Conservation (phyloP, 2,329 filamentous ascomycete species). For the Nigrograna mackinnonii region DNA sequence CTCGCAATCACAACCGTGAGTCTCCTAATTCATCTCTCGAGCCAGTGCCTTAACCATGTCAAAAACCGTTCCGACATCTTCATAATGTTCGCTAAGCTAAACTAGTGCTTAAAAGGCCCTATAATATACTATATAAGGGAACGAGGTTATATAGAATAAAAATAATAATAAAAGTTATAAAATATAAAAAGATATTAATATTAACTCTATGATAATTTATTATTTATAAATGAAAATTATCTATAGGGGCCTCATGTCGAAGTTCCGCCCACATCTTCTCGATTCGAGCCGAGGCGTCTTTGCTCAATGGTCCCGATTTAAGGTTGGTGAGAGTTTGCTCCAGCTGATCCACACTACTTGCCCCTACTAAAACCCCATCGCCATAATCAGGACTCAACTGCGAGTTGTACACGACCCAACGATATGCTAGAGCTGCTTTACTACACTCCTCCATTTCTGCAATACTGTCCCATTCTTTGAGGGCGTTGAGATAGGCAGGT, state of each 20-base stretch:
- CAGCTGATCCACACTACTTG: constrained; percentile 29
- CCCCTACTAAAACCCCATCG: constrained; percentile 48
- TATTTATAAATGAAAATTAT: no score
- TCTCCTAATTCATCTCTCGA: no score
- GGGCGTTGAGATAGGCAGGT: constrained; percentile 36
- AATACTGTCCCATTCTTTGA: constrained; percentile 44
- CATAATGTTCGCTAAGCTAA: no score
- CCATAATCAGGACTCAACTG: constrained; percentile 40
- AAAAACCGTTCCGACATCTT: no score
- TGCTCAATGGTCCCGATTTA: constrained; percentile 29
- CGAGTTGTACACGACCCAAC: constrained; percentile 48
- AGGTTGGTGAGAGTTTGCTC: constrained; percentile 23
- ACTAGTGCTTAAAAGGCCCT: no score
- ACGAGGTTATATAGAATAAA: no score
- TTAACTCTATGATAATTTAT: no score
- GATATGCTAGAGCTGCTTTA: constrained; percentile 47
- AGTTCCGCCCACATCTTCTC: constrained; percentile 28
- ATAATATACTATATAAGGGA: no score
- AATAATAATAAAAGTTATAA: no score
- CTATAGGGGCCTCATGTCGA: constrained; percentile 27
- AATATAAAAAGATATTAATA: no score
- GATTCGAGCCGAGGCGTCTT: constrained; percentile 21
- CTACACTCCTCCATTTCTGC: constrained; percentile 43
- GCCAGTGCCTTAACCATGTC: no score
- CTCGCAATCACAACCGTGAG: no score